Conservation (phyloP, 108 stramenopile genomes). For the Chaetoceros tenuissimus region DNA sequence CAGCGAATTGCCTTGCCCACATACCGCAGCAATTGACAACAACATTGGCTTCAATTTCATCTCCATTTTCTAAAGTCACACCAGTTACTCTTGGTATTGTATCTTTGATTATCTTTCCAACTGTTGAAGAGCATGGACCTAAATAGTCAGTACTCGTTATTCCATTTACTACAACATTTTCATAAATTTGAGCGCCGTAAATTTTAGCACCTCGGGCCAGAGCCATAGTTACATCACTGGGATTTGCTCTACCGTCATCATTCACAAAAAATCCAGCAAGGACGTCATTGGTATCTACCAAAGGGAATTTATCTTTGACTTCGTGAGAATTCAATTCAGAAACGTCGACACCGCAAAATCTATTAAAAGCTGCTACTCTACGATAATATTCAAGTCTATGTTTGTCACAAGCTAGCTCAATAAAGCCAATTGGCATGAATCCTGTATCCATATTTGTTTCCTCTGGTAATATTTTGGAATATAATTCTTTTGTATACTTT, state of each 20-base stretch:
- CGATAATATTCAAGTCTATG: conserved; percentile 58
- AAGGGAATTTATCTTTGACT: conserved; percentile 40
- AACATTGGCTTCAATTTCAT: conserved; percentile 27
- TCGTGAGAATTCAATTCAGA: conserved; percentile 42
- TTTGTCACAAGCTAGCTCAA: conserved; percentile 53
- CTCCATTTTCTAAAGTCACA: conserved; percentile 19
- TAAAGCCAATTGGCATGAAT: conserved; percentile 54
- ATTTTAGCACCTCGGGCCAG: conserved; percentile 35
- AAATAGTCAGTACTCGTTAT: conserved; percentile 11
- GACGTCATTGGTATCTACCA: conserved; percentile 37
- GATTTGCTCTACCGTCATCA: conserved; percentile 71
- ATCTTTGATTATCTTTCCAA: conserved; percentile 1
- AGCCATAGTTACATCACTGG: conserved; percentile 63
- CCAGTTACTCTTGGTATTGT: conserved; percentile 25
- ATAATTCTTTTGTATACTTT: conserved; percentile 54
- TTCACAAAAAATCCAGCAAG: conserved; percentile 63
- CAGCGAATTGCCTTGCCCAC: conserved; percentile 71
- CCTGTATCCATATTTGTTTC: conserved; percentile 63
- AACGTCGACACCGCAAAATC: conserved; percentile 58
- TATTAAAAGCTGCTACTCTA: conserved; percentile 63
- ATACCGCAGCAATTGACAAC: conserved; percentile 78
- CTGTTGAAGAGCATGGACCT: not conserved
- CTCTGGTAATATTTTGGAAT: conserved; percentile 34
- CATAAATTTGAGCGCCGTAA: conserved; percentile 37
- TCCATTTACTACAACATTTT: conserved; percentile 18